phyloP scores from a whole-genome alignment of 2,329 filamentous ascomycete species.

The Byssochlamys sp. region DNA sequence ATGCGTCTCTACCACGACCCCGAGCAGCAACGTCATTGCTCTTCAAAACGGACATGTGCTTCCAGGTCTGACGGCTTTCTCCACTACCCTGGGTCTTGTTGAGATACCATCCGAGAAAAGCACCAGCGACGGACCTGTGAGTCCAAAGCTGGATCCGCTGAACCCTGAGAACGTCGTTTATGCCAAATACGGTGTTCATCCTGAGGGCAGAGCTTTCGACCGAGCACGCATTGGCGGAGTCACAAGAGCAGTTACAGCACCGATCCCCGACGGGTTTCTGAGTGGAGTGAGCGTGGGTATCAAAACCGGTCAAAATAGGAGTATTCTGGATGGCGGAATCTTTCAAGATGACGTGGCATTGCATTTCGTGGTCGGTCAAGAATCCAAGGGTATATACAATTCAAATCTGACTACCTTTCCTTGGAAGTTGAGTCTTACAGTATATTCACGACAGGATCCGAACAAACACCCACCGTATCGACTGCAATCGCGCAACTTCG shows the following conservation, averaged over 20 bases:
- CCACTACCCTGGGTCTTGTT: constrained; percentile 51
- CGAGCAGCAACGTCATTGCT: constrained; percentile 32
- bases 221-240: constrained; percentile 48
- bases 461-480: constrained; percentile 20
- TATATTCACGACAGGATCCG: constrained; percentile 1
- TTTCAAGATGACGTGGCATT: constrained; percentile 46
- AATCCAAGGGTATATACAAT: constrained; percentile 16
- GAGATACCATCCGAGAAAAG: constrained; percentile 50
- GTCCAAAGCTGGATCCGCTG: constrained; percentile 45
- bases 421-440: not conserved
- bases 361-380: constrained; percentile 39
- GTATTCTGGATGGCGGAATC: constrained; percentile 42
- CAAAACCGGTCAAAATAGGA: constrained; percentile 41
- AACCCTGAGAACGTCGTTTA: constrained; percentile 10
- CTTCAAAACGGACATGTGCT: constrained; percentile 54
- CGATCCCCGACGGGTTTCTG: constrained; percentile 40
- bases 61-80: constrained; percentile 52
- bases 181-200: constrained; percentile 39
- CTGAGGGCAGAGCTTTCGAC: constrained; percentile 48
- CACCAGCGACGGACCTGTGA: constrained; percentile 43
- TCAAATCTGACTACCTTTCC: not conserved
- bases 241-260: constrained; percentile 50
- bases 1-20: constrained; percentile 34
- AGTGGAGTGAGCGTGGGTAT: constrained; percentile 53
- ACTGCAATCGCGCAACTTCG: constrained; percentile 24